Percentiles rank a stretch among this genome's conserved stretches.
phyloP scores from a whole-genome alignment of 2,329 filamentous ascomycete species.

The Colletotrichum tabaci region DNA sequence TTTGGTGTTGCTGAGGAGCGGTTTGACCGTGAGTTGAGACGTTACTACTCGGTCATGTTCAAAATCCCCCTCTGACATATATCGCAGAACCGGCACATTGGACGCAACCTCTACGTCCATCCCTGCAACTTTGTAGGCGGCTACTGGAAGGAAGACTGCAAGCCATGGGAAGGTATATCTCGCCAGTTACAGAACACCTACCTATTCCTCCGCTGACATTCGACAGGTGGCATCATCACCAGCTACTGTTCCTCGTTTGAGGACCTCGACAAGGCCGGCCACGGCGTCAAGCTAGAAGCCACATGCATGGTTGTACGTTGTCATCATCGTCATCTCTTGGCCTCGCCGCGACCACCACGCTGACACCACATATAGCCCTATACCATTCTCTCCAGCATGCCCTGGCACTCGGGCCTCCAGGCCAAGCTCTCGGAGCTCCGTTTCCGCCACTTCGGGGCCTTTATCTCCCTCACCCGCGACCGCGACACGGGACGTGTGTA shows the following conservation, averaged over 20 bases:
- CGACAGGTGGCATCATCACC: conserved; percentile 82
- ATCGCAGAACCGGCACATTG: conserved; percentile 81
- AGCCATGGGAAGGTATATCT: conserved; percentile 73
- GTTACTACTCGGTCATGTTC: too few relatives aligned
- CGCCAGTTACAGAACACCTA: not conserved
- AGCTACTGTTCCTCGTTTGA: conserved; percentile 83
- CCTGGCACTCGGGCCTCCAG: conserved; percentile 78
- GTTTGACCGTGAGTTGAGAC: conserved; percentile 71
- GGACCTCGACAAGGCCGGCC: conserved; percentile 83
- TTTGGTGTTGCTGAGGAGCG: conserved; percentile 82
- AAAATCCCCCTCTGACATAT: conserved; percentile 42
- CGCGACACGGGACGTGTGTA: conserved; percentile 82
- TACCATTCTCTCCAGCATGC: conserved; percentile 72
- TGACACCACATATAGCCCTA: conserved; percentile 70
- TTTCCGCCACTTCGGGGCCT: conserved; percentile 78
- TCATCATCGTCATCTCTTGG: not conserved
- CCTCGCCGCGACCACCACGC: not conserved
- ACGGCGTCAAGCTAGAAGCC: conserved; percentile 87
- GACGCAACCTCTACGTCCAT: conserved; percentile 85
- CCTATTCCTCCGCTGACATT: conserved; percentile 22
- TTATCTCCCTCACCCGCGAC: conserved; percentile 83
- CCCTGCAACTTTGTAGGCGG: conserved; percentile 74
- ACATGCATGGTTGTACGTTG: conserved; percentile 76
- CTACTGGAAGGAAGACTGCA: conserved; percentile 78
- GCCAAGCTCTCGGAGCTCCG: conserved; percentile 81